These are phyloP conservation scores for Ascodesmis nigricans DNA, from an alignment of 495 filamentous ascomycete genomes.

Conservation along the genomic window DNA sequence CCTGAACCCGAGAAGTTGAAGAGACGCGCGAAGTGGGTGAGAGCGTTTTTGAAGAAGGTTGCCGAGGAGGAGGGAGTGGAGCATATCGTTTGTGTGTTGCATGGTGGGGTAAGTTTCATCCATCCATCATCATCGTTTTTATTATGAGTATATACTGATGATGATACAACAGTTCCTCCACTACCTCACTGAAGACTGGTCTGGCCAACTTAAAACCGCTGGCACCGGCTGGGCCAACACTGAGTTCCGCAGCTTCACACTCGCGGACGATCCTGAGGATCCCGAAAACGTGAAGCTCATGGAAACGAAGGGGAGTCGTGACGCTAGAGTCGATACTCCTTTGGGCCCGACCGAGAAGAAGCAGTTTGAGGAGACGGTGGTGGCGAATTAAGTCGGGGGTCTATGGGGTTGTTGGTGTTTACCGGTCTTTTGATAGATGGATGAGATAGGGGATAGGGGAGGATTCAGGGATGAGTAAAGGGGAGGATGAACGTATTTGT, in stretches of 20 bases:
- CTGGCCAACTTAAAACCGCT: conserved; percentile 9
- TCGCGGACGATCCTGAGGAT: conserved; percentile 31
- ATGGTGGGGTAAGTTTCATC: conserved; percentile 30
- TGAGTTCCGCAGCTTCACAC: conserved; percentile 56
- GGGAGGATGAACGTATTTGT: too few species aligned
- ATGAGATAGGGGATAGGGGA: too few species aligned
- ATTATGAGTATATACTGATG: background rate
- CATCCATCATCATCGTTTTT: background rate
- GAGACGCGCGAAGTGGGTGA: conserved; percentile 38
- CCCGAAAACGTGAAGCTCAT: conserved; percentile 38
- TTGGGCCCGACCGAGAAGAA: conserved; percentile 10
- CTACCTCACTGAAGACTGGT: conserved; percentile 71
- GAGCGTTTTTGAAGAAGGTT: conserved; percentile 41
- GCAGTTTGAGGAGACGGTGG: conserved; percentile 8
- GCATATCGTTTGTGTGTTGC: conserved; percentile 51
- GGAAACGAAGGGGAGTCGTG: conserved; percentile 38
- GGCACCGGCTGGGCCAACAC: conserved; percentile 74
- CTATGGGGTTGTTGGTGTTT: too few species aligned
- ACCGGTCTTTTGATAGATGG: too few species aligned
- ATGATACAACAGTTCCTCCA: conserved; percentile 30
- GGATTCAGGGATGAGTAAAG: too few species aligned
- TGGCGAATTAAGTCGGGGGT: too few species aligned
- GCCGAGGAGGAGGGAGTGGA: conserved; percentile 21
- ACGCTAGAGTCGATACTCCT: conserved; percentile 33
- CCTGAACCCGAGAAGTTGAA: conserved; percentile 36